These are phyloP conservation scores for Stephania japonica DNA, from an alignment of 164 flowering plant genomes.

Conservation along the genomic window DNA sequence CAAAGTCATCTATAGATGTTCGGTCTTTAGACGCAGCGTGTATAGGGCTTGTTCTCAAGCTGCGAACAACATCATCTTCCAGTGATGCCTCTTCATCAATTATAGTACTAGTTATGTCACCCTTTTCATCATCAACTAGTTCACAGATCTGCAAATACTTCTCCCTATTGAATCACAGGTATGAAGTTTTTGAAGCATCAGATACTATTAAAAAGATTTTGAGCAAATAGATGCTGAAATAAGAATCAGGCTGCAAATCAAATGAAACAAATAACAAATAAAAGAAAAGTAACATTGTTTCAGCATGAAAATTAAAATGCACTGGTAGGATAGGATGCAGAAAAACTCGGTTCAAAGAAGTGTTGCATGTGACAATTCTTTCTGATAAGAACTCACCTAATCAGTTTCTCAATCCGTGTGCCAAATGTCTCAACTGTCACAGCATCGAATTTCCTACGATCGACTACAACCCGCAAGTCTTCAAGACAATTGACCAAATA, in stretches of 20 bases:
- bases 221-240: not conserved
- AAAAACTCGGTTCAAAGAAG: not conserved
- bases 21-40: constrained; percentile 75
- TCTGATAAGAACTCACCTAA: constrained; percentile 44
- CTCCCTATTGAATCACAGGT: constrained; percentile 52
- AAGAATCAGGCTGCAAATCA: not conserved
- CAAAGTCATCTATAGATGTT: constrained; percentile 98
- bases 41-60: constrained; percentile 85
- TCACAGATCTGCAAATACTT: constrained; percentile 90
- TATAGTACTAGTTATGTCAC: constrained; percentile 67
- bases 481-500: constrained; percentile 78
- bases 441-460: constrained; percentile 75
- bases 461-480: constrained; percentile 65
- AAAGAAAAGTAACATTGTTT: not conserved
- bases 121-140: constrained; percentile 82
- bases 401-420: constrained; percentile 86
- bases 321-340: not conserved
- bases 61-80: constrained; percentile 93
- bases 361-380: not conserved
- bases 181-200: constrained; percentile 3
- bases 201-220: not conserved
- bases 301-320: not conserved
- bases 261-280: not conserved
- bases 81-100: constrained; percentile 92
- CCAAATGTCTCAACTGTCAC: constrained; percentile 98